Evolutionary conservation across 1,284 basidiomycete species (phyloP).

Genomic region (Cryptococcus floricola): DNA sequence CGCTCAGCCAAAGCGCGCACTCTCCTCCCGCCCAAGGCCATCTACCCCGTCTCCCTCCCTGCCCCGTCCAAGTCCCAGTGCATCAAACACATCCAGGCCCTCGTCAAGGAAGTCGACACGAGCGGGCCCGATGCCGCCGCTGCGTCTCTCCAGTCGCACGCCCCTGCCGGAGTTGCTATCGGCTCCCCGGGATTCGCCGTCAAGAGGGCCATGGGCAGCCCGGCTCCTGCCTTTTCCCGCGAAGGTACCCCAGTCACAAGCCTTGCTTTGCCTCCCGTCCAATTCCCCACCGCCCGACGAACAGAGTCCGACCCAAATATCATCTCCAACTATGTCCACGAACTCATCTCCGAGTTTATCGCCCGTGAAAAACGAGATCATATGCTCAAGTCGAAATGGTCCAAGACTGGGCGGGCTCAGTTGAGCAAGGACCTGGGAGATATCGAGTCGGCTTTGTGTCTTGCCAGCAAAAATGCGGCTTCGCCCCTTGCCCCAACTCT

Average conservation of each 20-base stretch:
- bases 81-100: slow-evolving; percentile 33
- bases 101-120: slow-evolving; percentile 28
- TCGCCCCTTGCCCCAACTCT: slow-evolving; percentile 23
- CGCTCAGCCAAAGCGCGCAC: slow-evolving; percentile 44
- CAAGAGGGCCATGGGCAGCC: slow-evolving; percentile 6
- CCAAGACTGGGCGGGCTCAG: slow-evolving; percentile 41
- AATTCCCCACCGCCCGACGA: slow-evolving; percentile 2
- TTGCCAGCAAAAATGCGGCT: slow-evolving; percentile 19
- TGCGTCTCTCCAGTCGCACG: slow-evolving; percentile 4
- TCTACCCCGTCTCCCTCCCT: slow-evolving; percentile 38
- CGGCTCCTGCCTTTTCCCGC: slow-evolving; percentile 1
- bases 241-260: slow-evolving; percentile 17
- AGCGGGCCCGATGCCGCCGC: slow-evolving; percentile 15
- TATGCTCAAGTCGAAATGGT: slow-evolving; percentile 48
- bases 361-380: slow-evolving; percentile 48
- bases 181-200: neutral
- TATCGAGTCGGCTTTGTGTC: slow-evolving; percentile 40
- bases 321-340: slow-evolving; percentile 38
- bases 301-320: slow-evolving; percentile 21
- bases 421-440: slow-evolving; percentile 46
- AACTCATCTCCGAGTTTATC: slow-evolving; percentile 45
- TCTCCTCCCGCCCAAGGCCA: slow-evolving; percentile 26
- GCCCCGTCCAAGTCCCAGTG: slow-evolving; percentile 43
- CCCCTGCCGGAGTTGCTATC: neutral
- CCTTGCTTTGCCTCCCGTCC: slow-evolving; percentile 7